Evolutionary conservation across 2,329 filamentous ascomycete species (phyloP).

Genomic region (Fusarium dimerum): DNA sequence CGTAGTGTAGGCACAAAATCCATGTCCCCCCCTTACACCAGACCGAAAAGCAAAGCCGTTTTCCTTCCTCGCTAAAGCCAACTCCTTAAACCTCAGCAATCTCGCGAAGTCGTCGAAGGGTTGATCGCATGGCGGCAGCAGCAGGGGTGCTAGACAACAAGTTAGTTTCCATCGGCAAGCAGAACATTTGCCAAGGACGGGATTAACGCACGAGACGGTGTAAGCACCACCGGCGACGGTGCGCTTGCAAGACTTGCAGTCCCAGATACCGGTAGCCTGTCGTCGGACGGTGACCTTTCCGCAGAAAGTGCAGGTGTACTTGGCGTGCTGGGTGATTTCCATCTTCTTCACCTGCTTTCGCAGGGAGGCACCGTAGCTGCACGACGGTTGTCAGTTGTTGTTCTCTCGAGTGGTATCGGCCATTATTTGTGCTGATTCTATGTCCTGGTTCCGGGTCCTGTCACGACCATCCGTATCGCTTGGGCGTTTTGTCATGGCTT

Average conservation of each 20-base stretch:
- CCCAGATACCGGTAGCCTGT: slow-evolving; percentile 91
- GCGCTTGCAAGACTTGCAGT: slow-evolving; percentile 96
- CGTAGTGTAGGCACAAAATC: slow-evolving; percentile 46
- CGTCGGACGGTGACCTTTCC: slow-evolving; percentile 94
- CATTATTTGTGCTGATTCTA: slow-evolving; percentile 2
- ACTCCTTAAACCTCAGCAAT: slow-evolving; percentile 84
- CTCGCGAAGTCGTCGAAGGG: slow-evolving; percentile 94
- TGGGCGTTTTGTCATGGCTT: not conserved
- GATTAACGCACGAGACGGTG: slow-evolving; percentile 83
- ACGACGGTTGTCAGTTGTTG: slow-evolving; percentile 29
- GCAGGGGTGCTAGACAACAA: slow-evolving; percentile 73
- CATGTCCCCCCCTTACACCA: slow-evolving; percentile 47
- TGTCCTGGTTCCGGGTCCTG: slow-evolving; percentile 8
- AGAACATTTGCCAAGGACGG: not conserved
- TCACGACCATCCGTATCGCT: slow-evolving; percentile 4
- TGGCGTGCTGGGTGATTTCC: slow-evolving; percentile 98
- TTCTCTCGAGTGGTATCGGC: slow-evolving; percentile 4
- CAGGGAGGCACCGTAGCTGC: slow-evolving; percentile 96
- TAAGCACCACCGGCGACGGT: slow-evolving; percentile 76
- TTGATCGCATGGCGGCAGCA: slow-evolving; percentile 91
- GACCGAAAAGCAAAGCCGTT: slow-evolving; percentile 49
- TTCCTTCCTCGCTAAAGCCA: slow-evolving; percentile 33
- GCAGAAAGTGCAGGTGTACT: slow-evolving; percentile 98
- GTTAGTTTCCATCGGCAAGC: slow-evolving; percentile 29
- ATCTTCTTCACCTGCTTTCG: slow-evolving; percentile 98